Evolutionary conservation across 2,329 filamentous ascomycete genomes (phyloP).

Genomic region (Fusarium odoratissimum): DNA sequence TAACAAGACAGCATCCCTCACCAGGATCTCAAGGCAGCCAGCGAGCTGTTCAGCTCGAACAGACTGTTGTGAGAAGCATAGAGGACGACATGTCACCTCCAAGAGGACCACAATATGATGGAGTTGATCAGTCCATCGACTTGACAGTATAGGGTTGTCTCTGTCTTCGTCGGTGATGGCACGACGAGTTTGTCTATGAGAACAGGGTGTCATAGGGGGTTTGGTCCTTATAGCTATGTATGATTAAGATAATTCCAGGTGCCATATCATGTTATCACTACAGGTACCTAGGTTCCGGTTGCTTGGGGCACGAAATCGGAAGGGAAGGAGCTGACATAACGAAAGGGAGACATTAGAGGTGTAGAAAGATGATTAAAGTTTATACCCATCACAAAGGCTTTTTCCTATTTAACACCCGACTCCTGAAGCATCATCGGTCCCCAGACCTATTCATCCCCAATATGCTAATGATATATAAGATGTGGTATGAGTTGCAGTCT

Average conservation of each 20-base stretch:
- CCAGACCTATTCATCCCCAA: constrained; percentile 5
- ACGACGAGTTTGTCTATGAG: background rate
- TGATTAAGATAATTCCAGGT: background rate
- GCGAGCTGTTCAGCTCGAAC: constrained; percentile 15
- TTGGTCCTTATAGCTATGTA: background rate
- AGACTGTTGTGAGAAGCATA: constrained; percentile 26
- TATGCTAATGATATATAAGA: constrained; percentile 29
- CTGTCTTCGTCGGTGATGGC: background rate
- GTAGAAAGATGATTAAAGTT: constrained; percentile 29
- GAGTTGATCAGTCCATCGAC: constrained; percentile 47
- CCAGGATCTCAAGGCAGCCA: background rate
- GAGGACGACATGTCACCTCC: constrained; percentile 27
- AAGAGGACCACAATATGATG: constrained; percentile 46
- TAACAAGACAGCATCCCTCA: background rate
- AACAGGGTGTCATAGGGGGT: background rate
- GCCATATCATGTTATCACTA: background rate
- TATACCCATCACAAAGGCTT: constrained; percentile 29
- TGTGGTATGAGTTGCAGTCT: constrained; percentile 25
- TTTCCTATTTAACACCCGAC: constrained; percentile 25
- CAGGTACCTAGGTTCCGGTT: background rate
- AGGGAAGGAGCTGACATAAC: background rate
- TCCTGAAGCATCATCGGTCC: constrained; percentile 11
- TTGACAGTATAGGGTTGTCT: constrained; percentile 12
- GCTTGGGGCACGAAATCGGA: constrained; percentile 2
- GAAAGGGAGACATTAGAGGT: background rate